Conservation (phyloP, 1,139 yeast genomes). For the Protomyces gravidus region DNA sequence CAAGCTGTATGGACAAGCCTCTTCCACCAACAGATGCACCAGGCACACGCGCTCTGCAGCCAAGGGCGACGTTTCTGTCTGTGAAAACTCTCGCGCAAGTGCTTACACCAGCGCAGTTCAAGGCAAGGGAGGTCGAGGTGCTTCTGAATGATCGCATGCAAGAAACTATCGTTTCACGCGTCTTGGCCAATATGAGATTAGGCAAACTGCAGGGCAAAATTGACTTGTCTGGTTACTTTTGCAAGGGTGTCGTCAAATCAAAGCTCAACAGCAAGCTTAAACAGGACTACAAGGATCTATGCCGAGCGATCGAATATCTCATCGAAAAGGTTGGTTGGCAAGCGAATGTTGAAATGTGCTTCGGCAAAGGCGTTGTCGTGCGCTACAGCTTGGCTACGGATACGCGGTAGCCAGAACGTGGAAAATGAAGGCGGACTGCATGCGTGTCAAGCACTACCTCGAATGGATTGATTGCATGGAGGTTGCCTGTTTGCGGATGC, state of each 20-base stretch:
- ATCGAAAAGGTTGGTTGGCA: background rate
- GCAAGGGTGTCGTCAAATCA: background rate
- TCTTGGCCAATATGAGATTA: background rate
- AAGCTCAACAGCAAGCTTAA: background rate
- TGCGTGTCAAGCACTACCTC: constrained; percentile 8
- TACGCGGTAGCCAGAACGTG: constrained; percentile 9
- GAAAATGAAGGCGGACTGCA: constrained; percentile 11
- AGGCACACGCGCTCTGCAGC: background rate
- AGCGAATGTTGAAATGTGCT: background rate
- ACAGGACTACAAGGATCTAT: background rate
- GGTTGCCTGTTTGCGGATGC: constrained; percentile 20
- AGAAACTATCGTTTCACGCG: background rate
- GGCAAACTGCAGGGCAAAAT: background rate
- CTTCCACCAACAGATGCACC: background rate
- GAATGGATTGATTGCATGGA: constrained; percentile 1
- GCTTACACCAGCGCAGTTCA: background rate
- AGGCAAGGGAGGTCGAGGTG: background rate
- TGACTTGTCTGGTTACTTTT: background rate
- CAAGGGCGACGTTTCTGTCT: background rate
- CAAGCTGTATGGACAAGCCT: background rate
- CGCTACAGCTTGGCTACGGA: constrained; percentile 1
- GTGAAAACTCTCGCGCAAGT: background rate
- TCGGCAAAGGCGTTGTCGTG: background rate
- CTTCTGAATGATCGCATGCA: background rate
- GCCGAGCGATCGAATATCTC: background rate